Evolutionary conservation across 495 filamentous ascomycete genomes (phyloP).

Genomic region (Hypoxylon fuscum): DNA sequence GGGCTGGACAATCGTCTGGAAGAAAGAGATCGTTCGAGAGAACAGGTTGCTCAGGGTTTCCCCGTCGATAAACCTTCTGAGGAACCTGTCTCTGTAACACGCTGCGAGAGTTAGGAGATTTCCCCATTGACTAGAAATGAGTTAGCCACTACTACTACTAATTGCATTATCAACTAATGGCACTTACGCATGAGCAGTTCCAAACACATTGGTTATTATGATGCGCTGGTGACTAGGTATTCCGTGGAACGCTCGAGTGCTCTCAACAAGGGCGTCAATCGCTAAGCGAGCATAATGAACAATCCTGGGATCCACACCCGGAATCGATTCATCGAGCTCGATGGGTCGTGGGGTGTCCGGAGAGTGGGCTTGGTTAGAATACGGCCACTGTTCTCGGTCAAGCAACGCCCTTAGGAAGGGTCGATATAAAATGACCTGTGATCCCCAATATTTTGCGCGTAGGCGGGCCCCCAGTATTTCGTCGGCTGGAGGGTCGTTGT

Average conservation of each 20-base stretch:
- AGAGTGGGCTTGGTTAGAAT: constrained; percentile 36
- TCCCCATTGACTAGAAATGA: constrained; percentile 82
- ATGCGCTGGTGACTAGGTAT: constrained; percentile 67
- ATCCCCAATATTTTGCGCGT: constrained; percentile 94
- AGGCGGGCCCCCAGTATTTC: constrained; percentile 87
- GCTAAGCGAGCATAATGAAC: constrained; percentile 64
- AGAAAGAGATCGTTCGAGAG: constrained; percentile 73
- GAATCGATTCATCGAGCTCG: constrained; percentile 26
- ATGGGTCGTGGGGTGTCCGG: constrained; percentile 41
- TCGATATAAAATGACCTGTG: constrained; percentile 86
- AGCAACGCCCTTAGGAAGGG: constrained; percentile 78
- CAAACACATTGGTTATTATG: constrained; percentile 93
- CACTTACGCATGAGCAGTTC: constrained; percentile 95
- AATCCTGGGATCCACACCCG: constrained; percentile 57
- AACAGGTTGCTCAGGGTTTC: constrained; percentile 62
- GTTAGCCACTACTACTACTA: constrained; percentile 16
- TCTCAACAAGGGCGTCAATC: constrained; percentile 79
- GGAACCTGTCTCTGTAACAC: constrained; percentile 68
- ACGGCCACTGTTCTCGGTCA: constrained; percentile 41
- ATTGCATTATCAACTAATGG: not conserved
- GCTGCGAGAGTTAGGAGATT: constrained; percentile 91
- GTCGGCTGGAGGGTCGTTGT: constrained; percentile 68
- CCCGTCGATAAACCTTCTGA: constrained; percentile 61
- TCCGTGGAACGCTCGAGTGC: constrained; percentile 86
- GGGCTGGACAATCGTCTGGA: constrained; percentile 67